Percentiles rank a stretch among this genome's conserved stretches.
Evolutionary conservation across 2,329 filamentous ascomycete genomes (phyloP).

Genomic region (Rhynchosporium secalis): DNA sequence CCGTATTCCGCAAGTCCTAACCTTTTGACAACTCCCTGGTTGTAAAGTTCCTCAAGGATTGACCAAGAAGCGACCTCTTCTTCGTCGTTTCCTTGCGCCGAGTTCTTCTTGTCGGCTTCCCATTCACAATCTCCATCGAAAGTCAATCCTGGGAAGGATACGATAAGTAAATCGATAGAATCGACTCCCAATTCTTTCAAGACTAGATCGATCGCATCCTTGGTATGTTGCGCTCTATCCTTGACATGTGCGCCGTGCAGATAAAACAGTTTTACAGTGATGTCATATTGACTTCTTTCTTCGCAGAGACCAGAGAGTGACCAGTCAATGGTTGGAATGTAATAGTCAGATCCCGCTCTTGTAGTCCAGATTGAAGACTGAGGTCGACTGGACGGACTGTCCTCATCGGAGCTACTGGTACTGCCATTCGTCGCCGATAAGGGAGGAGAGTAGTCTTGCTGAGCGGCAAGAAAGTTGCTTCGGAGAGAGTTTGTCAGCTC

Average conservation of each 20-base stretch:
- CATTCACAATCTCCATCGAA: conserved; percentile 93
- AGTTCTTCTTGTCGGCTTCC: conserved; percentile 64
- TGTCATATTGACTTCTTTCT: conserved; percentile 83
- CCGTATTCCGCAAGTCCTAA: conserved; percentile 92
- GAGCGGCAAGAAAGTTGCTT: conserved; percentile 75
- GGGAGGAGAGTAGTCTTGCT: conserved; percentile 56
- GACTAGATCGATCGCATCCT: conserved; percentile 78
- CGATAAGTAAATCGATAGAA: conserved; percentile 83
- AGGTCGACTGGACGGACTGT: conserved; percentile 34
- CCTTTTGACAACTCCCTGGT: conserved; percentile 68
- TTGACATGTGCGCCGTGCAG: conserved; percentile 68
- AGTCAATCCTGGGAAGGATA: conserved; percentile 88
- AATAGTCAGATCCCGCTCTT: conserved; percentile 60
- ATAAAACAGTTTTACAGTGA: conserved; percentile 95
- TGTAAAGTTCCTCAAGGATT: conserved; percentile 71
- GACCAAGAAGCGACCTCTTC: conserved; percentile 70
- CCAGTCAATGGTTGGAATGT: conserved; percentile 78
- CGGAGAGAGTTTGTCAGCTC: conserved; percentile 88
- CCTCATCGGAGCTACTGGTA: conserved; percentile 36
- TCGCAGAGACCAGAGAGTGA: conserved; percentile 71
- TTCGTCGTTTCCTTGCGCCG: conserved; percentile 62
- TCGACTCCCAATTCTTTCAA: conserved; percentile 74
- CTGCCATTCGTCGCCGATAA: conserved; percentile 42
- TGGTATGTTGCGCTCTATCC: conserved; percentile 67
- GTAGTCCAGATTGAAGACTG: conserved; percentile 64